A percentile compares a stretch with the other conserved stretches of the same genome.
phyloP scores from a whole-genome alignment of 2,329 filamentous ascomycete species.

The Trichoderma hamatum region DNA sequence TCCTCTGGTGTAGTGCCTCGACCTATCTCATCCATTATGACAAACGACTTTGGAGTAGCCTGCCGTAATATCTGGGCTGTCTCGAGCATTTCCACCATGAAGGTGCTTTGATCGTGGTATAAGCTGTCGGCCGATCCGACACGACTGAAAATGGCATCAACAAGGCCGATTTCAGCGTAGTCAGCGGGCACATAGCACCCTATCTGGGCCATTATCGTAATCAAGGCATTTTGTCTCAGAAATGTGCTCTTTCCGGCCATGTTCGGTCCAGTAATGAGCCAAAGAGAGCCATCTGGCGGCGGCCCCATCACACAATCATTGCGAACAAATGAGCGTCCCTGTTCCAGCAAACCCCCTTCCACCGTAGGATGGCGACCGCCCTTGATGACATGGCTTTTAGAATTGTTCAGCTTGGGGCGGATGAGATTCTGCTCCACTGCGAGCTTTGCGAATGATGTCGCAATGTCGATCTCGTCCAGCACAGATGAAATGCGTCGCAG shows the following conservation, averaged over 20 bases:
- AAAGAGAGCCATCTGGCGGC: conserved; percentile 63
- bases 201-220: conserved; percentile 89
- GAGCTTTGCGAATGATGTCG: conserved; percentile 80
- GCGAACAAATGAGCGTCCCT: conserved; percentile 78
- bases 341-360: conserved; percentile 75
- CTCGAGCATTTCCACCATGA: conserved; percentile 99
- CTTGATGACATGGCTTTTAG: conserved; percentile 71
- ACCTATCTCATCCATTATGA: conserved; percentile 98
- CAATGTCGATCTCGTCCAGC: conserved; percentile 90
- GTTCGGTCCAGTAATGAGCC: conserved; percentile 83
- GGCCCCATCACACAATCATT: conserved; percentile 86
- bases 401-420: conserved; percentile 71
- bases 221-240: conserved; percentile 90
- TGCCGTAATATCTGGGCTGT: conserved; percentile 86
- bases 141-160: conserved; percentile 95
- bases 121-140: conserved; percentile 93
- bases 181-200: conserved; percentile 91
- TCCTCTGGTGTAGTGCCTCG: conserved; percentile 93
- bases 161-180: conserved; percentile 82
- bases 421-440: conserved; percentile 74
- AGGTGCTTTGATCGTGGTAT: conserved; percentile 93
- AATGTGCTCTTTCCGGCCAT: conserved; percentile 99
- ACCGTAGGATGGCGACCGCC: conserved; percentile 92
- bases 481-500: conserved; percentile 88
- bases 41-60: conserved; percentile 82